These are phyloP conservation scores for Fusarium sp. DNA, from an alignment of 2,329 filamentous ascomycete genomes.

Conservation along the genomic window DNA sequence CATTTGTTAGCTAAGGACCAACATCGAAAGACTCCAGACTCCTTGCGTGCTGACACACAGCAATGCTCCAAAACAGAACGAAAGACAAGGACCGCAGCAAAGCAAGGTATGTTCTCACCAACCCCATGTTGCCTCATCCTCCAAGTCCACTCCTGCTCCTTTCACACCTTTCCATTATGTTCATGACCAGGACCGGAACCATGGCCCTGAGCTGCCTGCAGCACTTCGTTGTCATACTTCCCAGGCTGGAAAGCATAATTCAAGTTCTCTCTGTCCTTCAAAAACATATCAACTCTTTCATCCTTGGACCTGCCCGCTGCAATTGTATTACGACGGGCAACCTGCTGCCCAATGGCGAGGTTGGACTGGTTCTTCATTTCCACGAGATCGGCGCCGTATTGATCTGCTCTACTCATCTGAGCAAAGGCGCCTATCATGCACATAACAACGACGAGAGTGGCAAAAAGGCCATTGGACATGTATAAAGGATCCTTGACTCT, in stretches of 20 bases:
- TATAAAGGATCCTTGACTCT: conserved; percentile 63
- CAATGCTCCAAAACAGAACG: background rate
- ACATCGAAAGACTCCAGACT: conserved; percentile 19
- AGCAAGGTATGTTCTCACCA: conserved; percentile 21
- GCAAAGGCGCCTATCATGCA: conserved; percentile 75
- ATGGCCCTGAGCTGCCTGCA: conserved; percentile 11
- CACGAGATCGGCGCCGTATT: conserved; percentile 68
- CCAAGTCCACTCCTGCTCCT: background rate
- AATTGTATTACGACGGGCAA: conserved; percentile 62
- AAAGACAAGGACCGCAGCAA: background rate
- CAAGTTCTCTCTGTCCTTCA: conserved; percentile 73
- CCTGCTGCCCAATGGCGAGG: conserved; percentile 68
- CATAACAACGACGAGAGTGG: conserved; percentile 72
- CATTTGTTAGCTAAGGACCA: background rate
- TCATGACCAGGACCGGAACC: background rate
- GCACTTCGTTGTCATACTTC: conserved; percentile 41
- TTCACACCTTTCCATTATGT: background rate
- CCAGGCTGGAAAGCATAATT: conserved; percentile 46
- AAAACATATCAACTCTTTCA: conserved; percentile 78
- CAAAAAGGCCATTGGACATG: conserved; percentile 83
- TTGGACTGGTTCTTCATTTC: conserved; percentile 74
- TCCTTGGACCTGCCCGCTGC: conserved; percentile 64
- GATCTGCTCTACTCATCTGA: conserved; percentile 75
- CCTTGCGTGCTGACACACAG: conserved; percentile 26
- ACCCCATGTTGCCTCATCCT: conserved; percentile 4